phyloP scores from a whole-genome alignment of 2,329 filamentous ascomycete genomes.

The Alternaria sp. region DNA sequence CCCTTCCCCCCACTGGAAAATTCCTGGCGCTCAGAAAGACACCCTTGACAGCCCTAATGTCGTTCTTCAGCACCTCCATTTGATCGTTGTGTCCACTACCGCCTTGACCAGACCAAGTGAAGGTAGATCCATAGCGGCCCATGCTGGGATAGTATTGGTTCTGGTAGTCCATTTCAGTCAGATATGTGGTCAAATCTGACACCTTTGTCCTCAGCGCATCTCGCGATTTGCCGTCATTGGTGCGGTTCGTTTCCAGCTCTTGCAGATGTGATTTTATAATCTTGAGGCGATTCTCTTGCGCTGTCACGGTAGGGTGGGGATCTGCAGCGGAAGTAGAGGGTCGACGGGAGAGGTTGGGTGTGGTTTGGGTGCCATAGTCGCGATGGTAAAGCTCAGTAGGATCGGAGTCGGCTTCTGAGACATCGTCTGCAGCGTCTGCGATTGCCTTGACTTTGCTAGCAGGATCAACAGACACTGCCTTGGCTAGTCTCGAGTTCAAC shows the following conservation, averaged over 20 bases:
- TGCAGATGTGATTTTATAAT: constrained; percentile 61
- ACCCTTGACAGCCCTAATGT: constrained; percentile 81
- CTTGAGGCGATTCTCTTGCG: constrained; percentile 58
- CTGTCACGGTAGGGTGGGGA: constrained; percentile 40
- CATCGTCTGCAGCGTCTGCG: constrained; percentile 46
- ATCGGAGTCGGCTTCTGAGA: constrained; percentile 63
- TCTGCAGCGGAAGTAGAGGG: constrained; percentile 37
- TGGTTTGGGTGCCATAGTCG: constrained; percentile 82
- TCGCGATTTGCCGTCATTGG: constrained; percentile 61
- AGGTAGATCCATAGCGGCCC: constrained; percentile 32
- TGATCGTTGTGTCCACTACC: constrained; percentile 68
- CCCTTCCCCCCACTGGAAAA: constrained; percentile 61
- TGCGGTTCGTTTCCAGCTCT: constrained; percentile 59
- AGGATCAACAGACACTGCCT: constrained; percentile 70
- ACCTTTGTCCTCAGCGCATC: constrained; percentile 60
- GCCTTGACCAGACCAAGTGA: constrained; percentile 54
- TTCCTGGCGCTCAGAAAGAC: constrained; percentile 77
- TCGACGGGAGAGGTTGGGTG: constrained; percentile 58
- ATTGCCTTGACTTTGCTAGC: constrained; percentile 39
- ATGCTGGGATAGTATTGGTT: constrained; percentile 54
- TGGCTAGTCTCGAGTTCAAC: constrained; percentile 66
- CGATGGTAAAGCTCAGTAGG: constrained; percentile 83
- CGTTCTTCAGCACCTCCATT: constrained; percentile 75
- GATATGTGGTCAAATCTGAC: constrained; percentile 67
- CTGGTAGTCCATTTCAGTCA: constrained; percentile 58